Percentiles rank a stretch among this genome's conserved stretches.
phyloP scores from a whole-genome alignment of 176 grass and related monocot species.

The Cenchrus americanus region DNA sequence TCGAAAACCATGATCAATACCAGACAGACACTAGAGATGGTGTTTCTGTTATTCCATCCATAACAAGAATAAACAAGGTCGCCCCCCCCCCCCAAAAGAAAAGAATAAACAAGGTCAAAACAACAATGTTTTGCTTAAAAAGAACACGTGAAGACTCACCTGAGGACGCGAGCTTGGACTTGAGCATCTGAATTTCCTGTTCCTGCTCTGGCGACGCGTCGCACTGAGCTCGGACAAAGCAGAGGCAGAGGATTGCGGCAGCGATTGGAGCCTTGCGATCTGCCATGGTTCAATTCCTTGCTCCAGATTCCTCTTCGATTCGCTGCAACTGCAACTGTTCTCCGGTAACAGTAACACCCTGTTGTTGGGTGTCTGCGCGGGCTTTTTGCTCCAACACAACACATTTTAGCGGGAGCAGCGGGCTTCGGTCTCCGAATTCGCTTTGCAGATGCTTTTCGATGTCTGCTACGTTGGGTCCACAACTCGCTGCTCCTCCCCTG shows the following conservation, averaged over 20 bases:
- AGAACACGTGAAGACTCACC: conserved; percentile 14
- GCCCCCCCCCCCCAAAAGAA: no score
- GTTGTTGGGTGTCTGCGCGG: background rate
- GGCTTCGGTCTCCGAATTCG: background rate
- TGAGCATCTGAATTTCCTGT: conserved; percentile 56
- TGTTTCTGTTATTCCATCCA: background rate
- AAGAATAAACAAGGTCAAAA: background rate
- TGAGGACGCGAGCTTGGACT: conserved; percentile 56
- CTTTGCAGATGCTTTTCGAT: background rate
- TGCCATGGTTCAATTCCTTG: conserved; percentile 11
- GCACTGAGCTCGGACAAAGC: background rate
- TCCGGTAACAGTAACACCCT: background rate
- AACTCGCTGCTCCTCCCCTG: background rate
- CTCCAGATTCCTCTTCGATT: background rate
- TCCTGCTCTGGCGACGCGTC: conserved; percentile 19
- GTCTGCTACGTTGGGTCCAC: background rate
- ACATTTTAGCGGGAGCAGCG: conserved; percentile 8
- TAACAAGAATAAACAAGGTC: background rate
- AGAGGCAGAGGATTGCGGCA: conserved; percentile 27
- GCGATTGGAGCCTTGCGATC: conserved; percentile 2
- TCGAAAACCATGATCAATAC: background rate
- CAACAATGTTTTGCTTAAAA: no score
- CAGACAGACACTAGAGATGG: background rate
- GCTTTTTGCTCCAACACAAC: background rate
- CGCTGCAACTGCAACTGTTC: background rate